These are phyloP conservation scores for Harringtonia aguacate DNA, from an alignment of 2,329 filamentous ascomycete species.

Conservation along the genomic window DNA sequence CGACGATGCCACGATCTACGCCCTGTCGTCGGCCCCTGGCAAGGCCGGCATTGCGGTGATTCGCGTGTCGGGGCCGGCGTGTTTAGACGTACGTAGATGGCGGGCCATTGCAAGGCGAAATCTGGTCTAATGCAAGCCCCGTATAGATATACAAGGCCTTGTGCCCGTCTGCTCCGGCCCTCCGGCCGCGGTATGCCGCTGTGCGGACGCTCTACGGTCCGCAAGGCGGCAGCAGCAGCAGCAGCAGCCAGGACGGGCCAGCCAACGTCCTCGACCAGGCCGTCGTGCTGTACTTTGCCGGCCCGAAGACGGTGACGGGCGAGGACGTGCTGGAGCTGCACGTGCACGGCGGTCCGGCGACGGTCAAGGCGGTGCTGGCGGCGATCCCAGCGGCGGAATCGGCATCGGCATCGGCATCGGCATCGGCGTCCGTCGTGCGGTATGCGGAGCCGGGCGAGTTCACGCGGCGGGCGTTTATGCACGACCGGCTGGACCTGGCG, in stretches of 20 bases:
- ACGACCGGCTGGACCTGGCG: conserved; percentile 73
- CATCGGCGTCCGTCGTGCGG: conserved; percentile 42
- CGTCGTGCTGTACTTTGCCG: conserved; percentile 72
- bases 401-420: no score
- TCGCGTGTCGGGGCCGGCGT: conserved; percentile 72
- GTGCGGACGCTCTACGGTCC: conserved; percentile 59
- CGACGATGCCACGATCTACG: conserved; percentile 67
- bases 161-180: conserved; percentile 34
- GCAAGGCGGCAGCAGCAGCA: conserved; percentile 9
- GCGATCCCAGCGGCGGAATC: conserved; percentile 53
- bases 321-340: conserved; percentile 90
- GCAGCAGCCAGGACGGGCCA: not conserved
- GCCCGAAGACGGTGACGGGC: conserved; percentile 75
- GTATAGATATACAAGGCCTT: conserved; percentile 37
- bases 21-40: conserved; percentile 76
- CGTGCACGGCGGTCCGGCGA: conserved; percentile 84
- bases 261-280: conserved; percentile 64
- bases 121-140: no score
- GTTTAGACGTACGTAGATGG: conserved; percentile 43
- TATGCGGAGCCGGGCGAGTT: conserved; percentile 96
- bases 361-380: conserved; percentile 73
- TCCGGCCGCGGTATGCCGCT: conserved; percentile 48
- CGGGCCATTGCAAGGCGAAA: not conserved
- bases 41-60: conserved; percentile 86
- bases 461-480: conserved; percentile 82